phyloP scores from a whole-genome alignment of 73 alveolate genomes.

The Breviolum minutum region DNA sequence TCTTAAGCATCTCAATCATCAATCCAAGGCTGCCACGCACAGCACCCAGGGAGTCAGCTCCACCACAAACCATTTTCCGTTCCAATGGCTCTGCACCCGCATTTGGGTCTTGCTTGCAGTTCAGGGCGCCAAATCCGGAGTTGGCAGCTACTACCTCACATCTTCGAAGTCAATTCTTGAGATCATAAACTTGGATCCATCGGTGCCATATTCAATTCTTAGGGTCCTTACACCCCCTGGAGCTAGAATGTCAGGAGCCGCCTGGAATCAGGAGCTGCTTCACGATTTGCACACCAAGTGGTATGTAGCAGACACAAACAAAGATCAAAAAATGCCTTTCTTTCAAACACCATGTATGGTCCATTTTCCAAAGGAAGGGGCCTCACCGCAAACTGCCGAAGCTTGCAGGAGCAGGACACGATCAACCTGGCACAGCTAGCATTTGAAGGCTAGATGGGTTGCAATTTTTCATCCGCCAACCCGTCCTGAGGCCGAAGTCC shows the following conservation, averaged over 20 bases:
- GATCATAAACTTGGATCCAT: neutral
- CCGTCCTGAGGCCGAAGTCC: constrained; percentile 77
- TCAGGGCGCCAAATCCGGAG: constrained; percentile 79
- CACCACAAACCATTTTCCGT: constrained; percentile 86
- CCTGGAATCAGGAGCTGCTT: neutral
- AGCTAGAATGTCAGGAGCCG: constrained; percentile 30
- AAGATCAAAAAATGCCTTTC: neutral
- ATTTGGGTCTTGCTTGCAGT: constrained; percentile 66
- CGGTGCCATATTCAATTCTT: neutral
- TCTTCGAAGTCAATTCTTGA: neutral
- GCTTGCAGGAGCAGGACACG: constrained; percentile 72
- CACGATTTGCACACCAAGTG: neutral
- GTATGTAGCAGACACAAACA: too few species aligned
- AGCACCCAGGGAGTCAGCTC: constrained; percentile 61
- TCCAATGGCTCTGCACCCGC: constrained; percentile 80
- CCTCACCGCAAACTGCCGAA: constrained; percentile 80
- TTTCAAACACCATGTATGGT: neutral
- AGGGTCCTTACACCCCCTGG: constrained; percentile 12
- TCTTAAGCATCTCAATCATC: neutral
- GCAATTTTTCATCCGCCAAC: neutral
- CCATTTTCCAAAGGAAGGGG: neutral
- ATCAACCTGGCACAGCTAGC: constrained; percentile 32
- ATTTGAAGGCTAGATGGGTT: neutral
- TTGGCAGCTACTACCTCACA: constrained; percentile 54
- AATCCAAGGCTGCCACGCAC: constrained; percentile 17